Percentiles rank a stretch among this genome's conserved stretches.
phyloP scores from a whole-genome alignment of 2,329 filamentous ascomycete genomes.

The Sclerotinia glacialis region DNA sequence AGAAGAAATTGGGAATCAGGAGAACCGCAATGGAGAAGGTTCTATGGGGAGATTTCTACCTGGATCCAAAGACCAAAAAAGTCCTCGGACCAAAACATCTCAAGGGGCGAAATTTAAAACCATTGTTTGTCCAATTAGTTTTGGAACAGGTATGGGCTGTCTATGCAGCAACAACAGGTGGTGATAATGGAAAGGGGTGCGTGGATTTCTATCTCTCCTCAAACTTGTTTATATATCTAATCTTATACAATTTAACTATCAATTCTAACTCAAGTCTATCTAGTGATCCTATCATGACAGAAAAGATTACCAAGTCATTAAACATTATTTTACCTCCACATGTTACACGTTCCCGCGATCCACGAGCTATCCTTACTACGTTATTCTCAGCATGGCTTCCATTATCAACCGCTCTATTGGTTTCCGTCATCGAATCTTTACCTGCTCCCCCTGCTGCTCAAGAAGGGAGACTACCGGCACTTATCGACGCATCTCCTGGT shows the following conservation, averaged over 20 bases:
- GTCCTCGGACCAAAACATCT: constrained; percentile 87
- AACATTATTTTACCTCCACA: constrained; percentile 82
- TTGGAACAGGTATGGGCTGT: constrained; percentile 95
- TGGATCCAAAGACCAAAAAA: constrained; percentile 96
- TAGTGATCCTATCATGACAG: constrained; percentile 73
- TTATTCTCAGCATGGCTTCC: constrained; percentile 90
- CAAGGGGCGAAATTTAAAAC: constrained; percentile 86
- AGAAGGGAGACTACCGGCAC: constrained; percentile 70
- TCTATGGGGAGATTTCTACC: constrained; percentile 93
- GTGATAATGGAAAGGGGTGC: constrained; percentile 76
- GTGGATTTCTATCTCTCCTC: constrained; percentile 45
- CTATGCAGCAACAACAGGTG: constrained; percentile 84
- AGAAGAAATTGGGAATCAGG: constrained; percentile 96
- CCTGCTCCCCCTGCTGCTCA: constrained; percentile 82
- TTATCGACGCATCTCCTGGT: constrained; percentile 79
- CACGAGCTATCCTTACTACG: constrained; percentile 77
- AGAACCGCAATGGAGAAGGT: constrained; percentile 84
- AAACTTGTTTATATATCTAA: constrained; percentile 35
- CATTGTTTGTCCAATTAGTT: constrained; percentile 96
- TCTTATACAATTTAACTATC: constrained; percentile 21
- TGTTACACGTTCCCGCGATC: constrained; percentile 77
- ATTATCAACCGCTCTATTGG: constrained; percentile 84
- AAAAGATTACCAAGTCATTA: constrained; percentile 93
- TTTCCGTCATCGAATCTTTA: constrained; percentile 90
- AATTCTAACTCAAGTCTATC: constrained; percentile 37